phyloP scores from a whole-genome alignment of 2,329 filamentous ascomycete species.

The Chaetomium globosum region DNA sequence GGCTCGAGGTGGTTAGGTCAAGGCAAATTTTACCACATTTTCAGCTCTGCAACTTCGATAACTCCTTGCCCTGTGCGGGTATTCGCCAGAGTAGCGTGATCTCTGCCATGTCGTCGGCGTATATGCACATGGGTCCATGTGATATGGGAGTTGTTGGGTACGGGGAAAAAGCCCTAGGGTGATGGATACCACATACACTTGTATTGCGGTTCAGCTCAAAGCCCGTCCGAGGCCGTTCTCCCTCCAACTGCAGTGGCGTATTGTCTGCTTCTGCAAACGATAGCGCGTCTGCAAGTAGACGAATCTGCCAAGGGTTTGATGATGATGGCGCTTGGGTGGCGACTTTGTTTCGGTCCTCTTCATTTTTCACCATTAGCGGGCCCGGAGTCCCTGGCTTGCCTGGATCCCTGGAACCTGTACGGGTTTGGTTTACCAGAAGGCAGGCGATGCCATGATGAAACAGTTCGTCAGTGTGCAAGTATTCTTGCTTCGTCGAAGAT shows the following conservation, averaged over 20 bases:
- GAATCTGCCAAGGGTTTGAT: not conserved
- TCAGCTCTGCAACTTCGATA: not conserved
- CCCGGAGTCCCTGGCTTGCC: no score
- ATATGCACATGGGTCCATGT: not conserved
- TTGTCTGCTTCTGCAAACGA: not conserved
- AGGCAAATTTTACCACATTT: not conserved
- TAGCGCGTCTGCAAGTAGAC: not conserved
- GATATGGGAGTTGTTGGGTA: not conserved
- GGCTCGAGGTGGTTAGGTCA: not conserved
- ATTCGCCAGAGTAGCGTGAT: not conserved
- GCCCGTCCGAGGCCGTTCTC: not conserved
- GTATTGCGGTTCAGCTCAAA: not conserved
- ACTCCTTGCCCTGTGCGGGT: not conserved
- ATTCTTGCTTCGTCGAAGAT: not conserved
- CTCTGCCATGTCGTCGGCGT: not conserved
- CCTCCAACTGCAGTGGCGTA: not conserved
- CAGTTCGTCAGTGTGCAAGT: not conserved
- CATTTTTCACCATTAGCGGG: not conserved
- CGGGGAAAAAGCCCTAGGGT: not conserved
- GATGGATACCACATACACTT: not conserved
- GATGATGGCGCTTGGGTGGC: constrained; percentile 10
- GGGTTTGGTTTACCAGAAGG: not conserved
- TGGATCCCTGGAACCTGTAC: not conserved
- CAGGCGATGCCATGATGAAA: constrained; percentile 14
- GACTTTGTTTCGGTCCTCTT: not conserved